These are phyloP conservation scores for Sporothrix pallida DNA, from an alignment of 2,329 filamentous ascomycete species.

Conservation along the genomic window DNA sequence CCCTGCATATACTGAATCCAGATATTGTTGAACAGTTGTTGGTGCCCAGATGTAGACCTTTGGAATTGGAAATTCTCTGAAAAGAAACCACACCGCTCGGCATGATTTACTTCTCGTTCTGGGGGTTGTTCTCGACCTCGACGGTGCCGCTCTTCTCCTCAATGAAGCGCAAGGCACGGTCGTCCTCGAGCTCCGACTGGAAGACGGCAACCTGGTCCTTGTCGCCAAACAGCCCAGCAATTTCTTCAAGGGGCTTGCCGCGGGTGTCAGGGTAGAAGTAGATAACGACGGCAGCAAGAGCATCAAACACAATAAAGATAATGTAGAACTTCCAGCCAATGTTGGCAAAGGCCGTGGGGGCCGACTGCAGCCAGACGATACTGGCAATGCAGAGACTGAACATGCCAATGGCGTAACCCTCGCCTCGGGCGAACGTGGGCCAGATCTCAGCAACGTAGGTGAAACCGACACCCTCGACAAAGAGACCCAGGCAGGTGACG, in stretches of 20 bases:
- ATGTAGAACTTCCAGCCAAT: slow-evolving; percentile 1
- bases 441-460: not conserved
- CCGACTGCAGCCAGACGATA: not conserved
- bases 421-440: not conserved
- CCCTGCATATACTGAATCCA: no score
- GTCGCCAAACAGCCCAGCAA: not conserved
- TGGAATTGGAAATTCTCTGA: no score
- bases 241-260: not conserved
- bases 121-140: not conserved
- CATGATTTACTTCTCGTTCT: no score
- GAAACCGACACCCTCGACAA: not conserved
- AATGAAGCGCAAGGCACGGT: not conserved
- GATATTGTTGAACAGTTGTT: no score
- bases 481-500: not conserved
- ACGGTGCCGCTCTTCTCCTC: not conserved
- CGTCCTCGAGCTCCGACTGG: not conserved
- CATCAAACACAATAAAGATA: not conserved
- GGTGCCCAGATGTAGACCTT: no score
- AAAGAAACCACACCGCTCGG: no score
- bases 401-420: not conserved
- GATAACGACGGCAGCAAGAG: not conserved
- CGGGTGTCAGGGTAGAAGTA: not conserved
- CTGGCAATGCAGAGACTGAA: slow-evolving; percentile 2
- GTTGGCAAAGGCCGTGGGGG: not conserved
- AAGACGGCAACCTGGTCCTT: not conserved